Base-by-base conservation (phyloP, 495 filamentous ascomycete genomes). In the Hyaloscypha finlandica region DNA sequence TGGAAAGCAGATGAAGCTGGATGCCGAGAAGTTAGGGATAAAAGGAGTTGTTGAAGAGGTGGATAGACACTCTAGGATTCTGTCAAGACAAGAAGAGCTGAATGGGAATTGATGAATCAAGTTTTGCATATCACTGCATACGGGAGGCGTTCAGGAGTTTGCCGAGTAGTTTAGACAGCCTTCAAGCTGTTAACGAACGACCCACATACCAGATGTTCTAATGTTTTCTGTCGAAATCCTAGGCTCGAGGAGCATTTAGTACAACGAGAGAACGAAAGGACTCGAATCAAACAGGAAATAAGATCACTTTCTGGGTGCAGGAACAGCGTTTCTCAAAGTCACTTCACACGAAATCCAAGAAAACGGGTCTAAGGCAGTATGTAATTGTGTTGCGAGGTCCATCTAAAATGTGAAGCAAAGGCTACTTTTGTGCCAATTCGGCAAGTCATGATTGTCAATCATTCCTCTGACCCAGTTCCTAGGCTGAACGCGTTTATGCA, bases 11-110 rank as follows among this genome's bases (percentile, higher is more conserved):
- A 85, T 92, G 81, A 80, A 83, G 22, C 77, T 92, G 19, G 85
- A 92, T 71, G 77, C 86, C 67, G 89, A 92, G 66, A 87, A 88
- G 72, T 79, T 97, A 78, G 89, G 88, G 73, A 93, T 97, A 71
- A 91, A 92, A 62, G 92, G 94, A 74, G 85, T 97, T 4, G 81
- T 91, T 39, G 92, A 93, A 77, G 92, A 97, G 78, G 88, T 97
- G 48, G 90, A 97, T 75, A 85, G 96, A 63, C 91, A 98, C 82
- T 96, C 92, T 52, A 83, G 96, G 59, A 77, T 79, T 45, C 77
- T 99, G 74, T 86, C 90, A 69, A 86, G 96, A 72, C 86, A 93
- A 79, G 89, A 92, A 67, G 93, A 94, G 70, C 75, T 99, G 76
- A 83, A 87, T 70, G 87, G 85, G 39, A 72, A 70, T 31, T 74